phyloP scores from a whole-genome alignment of 139 green algal species.

The Chlamydomonas schloesseri region DNA sequence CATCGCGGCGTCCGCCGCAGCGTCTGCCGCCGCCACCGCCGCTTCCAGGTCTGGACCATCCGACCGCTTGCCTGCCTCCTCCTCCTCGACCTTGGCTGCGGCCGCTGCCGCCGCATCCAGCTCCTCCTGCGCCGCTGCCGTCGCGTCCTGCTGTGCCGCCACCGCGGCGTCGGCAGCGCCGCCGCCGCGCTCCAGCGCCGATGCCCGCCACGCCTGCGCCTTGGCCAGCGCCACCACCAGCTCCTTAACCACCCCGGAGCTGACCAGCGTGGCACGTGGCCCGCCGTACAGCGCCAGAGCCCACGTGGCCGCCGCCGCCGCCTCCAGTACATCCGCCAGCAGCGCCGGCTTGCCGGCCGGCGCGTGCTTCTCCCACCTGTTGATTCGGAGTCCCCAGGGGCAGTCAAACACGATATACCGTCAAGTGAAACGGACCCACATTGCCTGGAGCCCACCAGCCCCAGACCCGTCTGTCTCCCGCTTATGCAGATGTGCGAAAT shows the following conservation, averaged over 20 bases:
- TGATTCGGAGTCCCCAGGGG: too few relatives aligned
- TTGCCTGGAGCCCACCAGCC: too few relatives aligned
- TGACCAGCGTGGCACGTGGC: slow-evolving; percentile 23
- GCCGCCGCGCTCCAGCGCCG: neutral
- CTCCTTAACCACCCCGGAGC: slow-evolving; percentile 20
- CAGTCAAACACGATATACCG: too few relatives aligned
- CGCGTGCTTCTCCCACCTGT: slow-evolving; percentile 36
- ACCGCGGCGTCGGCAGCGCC: neutral
- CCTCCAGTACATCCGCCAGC: slow-evolving; percentile 29
- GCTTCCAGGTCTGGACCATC: neutral
- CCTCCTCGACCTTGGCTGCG: neutral
- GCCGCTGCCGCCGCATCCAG: neutral
- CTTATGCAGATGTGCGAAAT: too few relatives aligned
- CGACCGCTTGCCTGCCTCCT: neutral
- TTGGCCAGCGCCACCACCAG: neutral
- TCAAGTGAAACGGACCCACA: too few relatives aligned
- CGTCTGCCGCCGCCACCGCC: neutral
- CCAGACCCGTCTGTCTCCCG: too few relatives aligned
- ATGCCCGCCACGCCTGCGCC: neutral
- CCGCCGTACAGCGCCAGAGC: slow-evolving; percentile 19
- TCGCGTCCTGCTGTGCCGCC: neutral
- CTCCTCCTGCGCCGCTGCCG: neutral
- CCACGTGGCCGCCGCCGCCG: slow-evolving; percentile 35
- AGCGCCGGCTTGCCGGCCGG: neutral
- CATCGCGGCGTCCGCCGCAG: neutral